These are phyloP conservation scores for Pythium chondricola DNA, from an alignment of 352 stramenopile genomes.

Conservation along the genomic window DNA sequence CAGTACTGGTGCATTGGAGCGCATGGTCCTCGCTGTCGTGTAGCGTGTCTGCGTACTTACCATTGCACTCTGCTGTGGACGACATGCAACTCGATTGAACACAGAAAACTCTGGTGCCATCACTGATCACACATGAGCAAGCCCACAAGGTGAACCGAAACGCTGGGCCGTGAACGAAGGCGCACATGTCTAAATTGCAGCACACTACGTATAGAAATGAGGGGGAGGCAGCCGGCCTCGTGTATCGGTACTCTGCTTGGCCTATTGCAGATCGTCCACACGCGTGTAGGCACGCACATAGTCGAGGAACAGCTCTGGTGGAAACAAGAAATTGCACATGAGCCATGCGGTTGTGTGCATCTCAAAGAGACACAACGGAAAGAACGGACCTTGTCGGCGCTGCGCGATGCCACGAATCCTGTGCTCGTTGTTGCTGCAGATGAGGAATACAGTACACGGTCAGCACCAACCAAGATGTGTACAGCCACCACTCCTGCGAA, in stretches of 20 bases:
- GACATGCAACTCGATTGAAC: background rate
- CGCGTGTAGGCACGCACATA: constrained; percentile 39
- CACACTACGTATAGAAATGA: background rate
- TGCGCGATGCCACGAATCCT: constrained; percentile 28
- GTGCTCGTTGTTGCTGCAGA: constrained; percentile 30
- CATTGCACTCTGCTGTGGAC: too few relatives aligned
- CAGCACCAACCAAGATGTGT: background rate
- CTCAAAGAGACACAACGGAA: background rate
- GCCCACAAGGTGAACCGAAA: background rate
- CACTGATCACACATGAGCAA: background rate
- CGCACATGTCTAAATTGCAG: too few relatives aligned
- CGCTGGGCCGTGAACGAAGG: background rate
- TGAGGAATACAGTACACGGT: background rate
- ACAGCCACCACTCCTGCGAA: too few relatives aligned
- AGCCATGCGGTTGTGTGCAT: background rate
- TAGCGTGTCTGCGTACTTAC: too few relatives aligned
- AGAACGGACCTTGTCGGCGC: constrained; percentile 27
- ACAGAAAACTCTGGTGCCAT: background rate
- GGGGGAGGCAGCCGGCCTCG: background rate
- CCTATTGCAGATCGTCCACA: constrained; percentile 19
- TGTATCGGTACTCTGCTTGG: too few relatives aligned
- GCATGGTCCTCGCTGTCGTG: too few relatives aligned
- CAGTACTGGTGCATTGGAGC: too few relatives aligned
- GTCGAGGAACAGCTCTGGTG: constrained; percentile 33
- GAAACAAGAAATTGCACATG: background rate